These are phyloP conservation scores for Sarocladium brachiariae DNA, from an alignment of 2,329 filamentous ascomycete species.

Conservation along the genomic window DNA sequence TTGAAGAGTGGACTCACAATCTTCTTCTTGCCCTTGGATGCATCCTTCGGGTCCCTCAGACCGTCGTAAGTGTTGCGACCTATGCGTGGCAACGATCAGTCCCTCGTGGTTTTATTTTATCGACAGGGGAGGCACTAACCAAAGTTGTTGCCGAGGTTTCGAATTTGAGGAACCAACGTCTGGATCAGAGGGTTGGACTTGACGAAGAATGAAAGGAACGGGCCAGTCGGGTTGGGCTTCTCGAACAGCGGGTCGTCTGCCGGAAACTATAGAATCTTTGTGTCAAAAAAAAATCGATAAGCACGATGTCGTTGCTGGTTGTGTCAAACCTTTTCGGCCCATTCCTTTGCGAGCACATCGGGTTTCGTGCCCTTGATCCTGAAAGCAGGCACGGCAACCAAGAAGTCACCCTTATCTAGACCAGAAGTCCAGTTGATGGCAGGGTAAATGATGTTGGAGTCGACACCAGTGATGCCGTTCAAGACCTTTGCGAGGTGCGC, in stretches of 20 bases:
- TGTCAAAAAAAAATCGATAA: constrained; percentile 11
- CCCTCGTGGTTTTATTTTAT: no score
- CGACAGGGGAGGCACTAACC: constrained; percentile 16
- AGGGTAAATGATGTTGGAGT: constrained; percentile 63
- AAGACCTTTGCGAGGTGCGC: constrained; percentile 67
- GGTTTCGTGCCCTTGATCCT: constrained; percentile 67
- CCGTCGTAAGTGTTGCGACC: constrained; percentile 36
- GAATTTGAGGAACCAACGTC: constrained; percentile 63
- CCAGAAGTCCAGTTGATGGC: constrained; percentile 72
- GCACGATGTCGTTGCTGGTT: not conserved
- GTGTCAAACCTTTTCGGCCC: constrained; percentile 47
- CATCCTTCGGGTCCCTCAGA: constrained; percentile 54
- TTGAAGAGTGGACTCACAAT: constrained; percentile 25
- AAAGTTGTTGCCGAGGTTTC: constrained; percentile 50
- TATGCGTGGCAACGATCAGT: not conserved
- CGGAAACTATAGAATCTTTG: constrained; percentile 54
- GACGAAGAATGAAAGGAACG: constrained; percentile 76
- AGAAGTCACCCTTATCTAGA: constrained; percentile 76
- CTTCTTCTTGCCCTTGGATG: constrained; percentile 54
- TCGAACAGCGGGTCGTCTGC: constrained; percentile 67
- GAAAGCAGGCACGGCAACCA: constrained; percentile 72
- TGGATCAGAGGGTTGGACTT: constrained; percentile 59
- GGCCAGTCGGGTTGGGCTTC: constrained; percentile 59
- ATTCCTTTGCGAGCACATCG: constrained; percentile 53
- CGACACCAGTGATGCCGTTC: constrained; percentile 61